These are phyloP conservation scores for Trichoderma sp. DNA, from an alignment of 2,329 filamentous ascomycete genomes.

Conservation along the genomic window DNA sequence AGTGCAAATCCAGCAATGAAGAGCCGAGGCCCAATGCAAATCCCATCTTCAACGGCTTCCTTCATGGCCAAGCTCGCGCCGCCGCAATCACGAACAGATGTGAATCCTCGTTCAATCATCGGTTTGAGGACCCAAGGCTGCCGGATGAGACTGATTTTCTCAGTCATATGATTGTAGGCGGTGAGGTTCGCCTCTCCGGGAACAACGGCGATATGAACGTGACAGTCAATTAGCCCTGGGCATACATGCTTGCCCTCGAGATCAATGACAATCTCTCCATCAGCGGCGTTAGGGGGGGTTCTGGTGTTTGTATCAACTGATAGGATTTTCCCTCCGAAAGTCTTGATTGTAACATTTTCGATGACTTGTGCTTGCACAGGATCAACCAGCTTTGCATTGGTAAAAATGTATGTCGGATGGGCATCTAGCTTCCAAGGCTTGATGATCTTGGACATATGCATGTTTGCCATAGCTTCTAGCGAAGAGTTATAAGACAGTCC, in stretches of 20 bases:
- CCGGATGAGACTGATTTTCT: slow-evolving; percentile 38
- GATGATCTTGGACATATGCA: slow-evolving; percentile 18
- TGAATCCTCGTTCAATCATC: slow-evolving; percentile 56
- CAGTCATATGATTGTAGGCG: slow-evolving; percentile 31
- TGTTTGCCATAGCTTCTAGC: background rate
- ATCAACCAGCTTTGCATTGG: slow-evolving; percentile 46
- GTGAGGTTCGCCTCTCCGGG: slow-evolving; percentile 29
- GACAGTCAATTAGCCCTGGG: slow-evolving; percentile 32
- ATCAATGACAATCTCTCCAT: slow-evolving; percentile 22
- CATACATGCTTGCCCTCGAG: slow-evolving; percentile 29
- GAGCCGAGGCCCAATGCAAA: slow-evolving; percentile 51
- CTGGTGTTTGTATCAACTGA: background rate
- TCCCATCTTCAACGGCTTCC: slow-evolving; percentile 51
- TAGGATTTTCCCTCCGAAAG: background rate
- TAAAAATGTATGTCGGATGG: slow-evolving; percentile 33
- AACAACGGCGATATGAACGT: slow-evolving; percentile 32
- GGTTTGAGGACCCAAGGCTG: slow-evolving; percentile 45
- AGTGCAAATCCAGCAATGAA: slow-evolving; percentile 54
- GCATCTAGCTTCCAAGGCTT: slow-evolving; percentile 25
- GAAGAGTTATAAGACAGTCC: background rate
- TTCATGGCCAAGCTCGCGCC: slow-evolving; percentile 53
- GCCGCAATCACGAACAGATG: slow-evolving; percentile 55
- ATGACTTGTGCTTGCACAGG: slow-evolving; percentile 33
- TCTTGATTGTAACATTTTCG: slow-evolving; percentile 34
- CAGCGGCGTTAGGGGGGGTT: background rate